Base-by-base conservation (phyloP, 2,329 filamentous ascomycete genomes). In the Stenocarpella maydis region DNA sequence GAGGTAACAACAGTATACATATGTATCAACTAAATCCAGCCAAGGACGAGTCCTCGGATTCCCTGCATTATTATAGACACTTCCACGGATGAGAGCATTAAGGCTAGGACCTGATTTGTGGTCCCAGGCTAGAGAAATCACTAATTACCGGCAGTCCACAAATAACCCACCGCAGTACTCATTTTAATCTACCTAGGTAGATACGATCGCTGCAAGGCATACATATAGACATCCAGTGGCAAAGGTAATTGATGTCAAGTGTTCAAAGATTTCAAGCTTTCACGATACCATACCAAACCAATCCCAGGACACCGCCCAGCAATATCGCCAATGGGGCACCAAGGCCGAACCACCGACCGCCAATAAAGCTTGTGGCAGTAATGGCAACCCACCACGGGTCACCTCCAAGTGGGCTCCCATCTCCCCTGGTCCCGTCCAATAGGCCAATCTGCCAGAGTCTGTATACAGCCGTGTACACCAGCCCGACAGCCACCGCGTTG, bases 351-450 rank as follows among this genome's bases (percentile, higher is more conserved):
- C 83, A 87, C n/a, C 79, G 77, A 50, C 80, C 82, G 12, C 79
- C 81, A 3, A 84, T 80, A 75, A 83, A 87, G 26, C 74, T 76
- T 49, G 74, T 74, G 4, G 86, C 85, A 2, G 88, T 84, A 1
- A 90, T 83, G 4, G 89, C 87, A 21, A 90, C 83, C 86, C 88
- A 90, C 87, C 88, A 90, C 0, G 88, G 87, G 71, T 90, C 88
- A 45, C 83, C 80, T 0, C 79, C 87, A 53, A 91, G 74, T 72
- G 85, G 88, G 55, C 80, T 83, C 0, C 88, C 88, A 2, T 75
- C 74, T 68, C 81, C 79, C 21, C 81, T 83, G 0, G 80, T 79
- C 26, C 84, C 78, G 15, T 85, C 86, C 7, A 91, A 77, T 70
- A 84, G 89, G 0, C 89, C 89, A 73, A 90, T 86, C 77, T 89